Base-by-base conservation (phyloP, 108 stramenopile species). In the Fistulifera solaris region DNA sequence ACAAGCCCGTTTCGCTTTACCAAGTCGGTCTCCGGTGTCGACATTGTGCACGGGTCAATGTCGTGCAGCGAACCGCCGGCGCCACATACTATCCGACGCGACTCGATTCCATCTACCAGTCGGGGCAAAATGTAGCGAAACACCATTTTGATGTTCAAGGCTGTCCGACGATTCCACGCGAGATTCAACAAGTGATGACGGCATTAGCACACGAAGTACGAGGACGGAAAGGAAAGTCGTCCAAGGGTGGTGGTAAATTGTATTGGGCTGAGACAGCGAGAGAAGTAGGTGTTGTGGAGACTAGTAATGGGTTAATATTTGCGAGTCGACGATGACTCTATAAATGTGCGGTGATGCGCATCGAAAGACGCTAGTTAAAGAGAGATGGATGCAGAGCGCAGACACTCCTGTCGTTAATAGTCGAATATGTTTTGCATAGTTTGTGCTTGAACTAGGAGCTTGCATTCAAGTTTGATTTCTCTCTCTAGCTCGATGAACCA, bases 241-340 rank as follows among this genome's bases (percentile, higher is more conserved):
- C 67, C 10, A 74, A 72, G 41, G 78, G 85, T 1, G 81, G 85
- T 23, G 65, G 85, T 57, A 87, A 87, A 61, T 72, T 73, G 21
- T 82, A 87, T 52, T 87, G 85, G 85, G 69, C 69, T n/a, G 85
- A 87, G 14, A 57, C 60, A 11, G 73, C 60, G 22, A 56, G 58
- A 16, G 56, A 39, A n/a, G 25, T 63, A 10, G 69, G 69, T 6
- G 62, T 70, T 13, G 24, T 47, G 44, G 71, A 73, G 38, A 55
- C 59, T 10, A 41, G 16, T 19, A 13, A 57, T 44, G 56, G 56
- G 3, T 22, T 57, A 21, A 40, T 23, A 5, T 57, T 57, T 43
- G 11, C 2, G 53, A 12, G 16, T 1, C 31, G 8, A 8, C 31
- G 31, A 8, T 35, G 31, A 35, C 3, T 6, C 31, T 8, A 35